Percentiles rank a stretch among this genome's conserved stretches.
Evolutionary conservation across 495 filamentous ascomycete genomes (phyloP).

Genomic region (Aspergillus avenaceus): DNA sequence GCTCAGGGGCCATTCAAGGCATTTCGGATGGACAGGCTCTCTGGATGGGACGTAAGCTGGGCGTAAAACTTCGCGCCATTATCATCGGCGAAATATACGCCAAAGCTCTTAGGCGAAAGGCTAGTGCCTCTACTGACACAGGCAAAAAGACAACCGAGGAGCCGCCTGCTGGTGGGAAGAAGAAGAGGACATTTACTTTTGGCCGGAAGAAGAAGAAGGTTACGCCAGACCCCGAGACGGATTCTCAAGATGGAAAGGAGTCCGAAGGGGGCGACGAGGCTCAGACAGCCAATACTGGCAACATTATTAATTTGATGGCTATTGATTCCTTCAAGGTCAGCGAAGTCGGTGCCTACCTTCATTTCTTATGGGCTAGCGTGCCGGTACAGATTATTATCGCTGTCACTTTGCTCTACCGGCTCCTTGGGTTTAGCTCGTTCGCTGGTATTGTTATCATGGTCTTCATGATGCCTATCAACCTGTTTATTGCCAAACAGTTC

Average conservation of each 20-base stretch:
- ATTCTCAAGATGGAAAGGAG: constrained; percentile 32
- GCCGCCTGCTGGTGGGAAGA: constrained; percentile 32
- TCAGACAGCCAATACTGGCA: constrained; percentile 84
- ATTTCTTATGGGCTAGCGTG: constrained; percentile 82
- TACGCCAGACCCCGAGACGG: constrained; percentile 26
- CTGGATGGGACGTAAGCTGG: constrained; percentile 89
- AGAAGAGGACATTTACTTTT: constrained; percentile 51
- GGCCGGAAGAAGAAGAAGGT: constrained; percentile 59
- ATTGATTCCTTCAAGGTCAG: constrained; percentile 99
- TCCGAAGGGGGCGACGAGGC: constrained; percentile 43
- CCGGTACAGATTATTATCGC: constrained; percentile 79
- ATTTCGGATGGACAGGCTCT: constrained; percentile 83
- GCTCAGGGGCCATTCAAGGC: constrained; percentile 72
- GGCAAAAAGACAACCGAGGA: constrained; percentile 41
- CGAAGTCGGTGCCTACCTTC: constrained; percentile 86
- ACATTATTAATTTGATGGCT: constrained; percentile 98
- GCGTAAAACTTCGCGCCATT: constrained; percentile 86
- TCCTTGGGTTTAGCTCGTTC: constrained; percentile 90
- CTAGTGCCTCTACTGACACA: constrained; percentile 64
- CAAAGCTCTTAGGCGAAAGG: constrained; percentile 91
- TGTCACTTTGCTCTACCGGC: constrained; percentile 72
- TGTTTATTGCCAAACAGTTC: constrained; percentile 80
- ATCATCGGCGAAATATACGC: constrained; percentile 98
- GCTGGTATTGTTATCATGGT: constrained; percentile 93
- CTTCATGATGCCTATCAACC: constrained; percentile 82